Evolutionary conservation across 129 eudicot species (phyloP).

Genomic region (Pseudognaphalium luteoalbum): DNA sequence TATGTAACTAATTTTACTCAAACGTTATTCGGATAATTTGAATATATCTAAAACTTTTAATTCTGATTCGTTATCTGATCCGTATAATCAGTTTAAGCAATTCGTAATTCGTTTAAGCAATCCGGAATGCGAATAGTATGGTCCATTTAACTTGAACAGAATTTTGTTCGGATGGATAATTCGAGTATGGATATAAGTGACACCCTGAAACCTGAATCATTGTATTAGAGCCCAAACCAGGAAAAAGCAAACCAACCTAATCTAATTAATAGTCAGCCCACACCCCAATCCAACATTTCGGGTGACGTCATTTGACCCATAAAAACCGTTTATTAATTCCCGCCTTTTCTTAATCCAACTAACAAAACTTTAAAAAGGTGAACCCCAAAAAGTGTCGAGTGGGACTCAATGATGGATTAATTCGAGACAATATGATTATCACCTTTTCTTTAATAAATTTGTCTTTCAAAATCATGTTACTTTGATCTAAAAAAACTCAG

Average conservation of each 20-base stretch:
- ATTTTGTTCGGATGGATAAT: no score
- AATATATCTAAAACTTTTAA: no score
- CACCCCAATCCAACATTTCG: neutral
- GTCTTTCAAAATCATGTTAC: neutral
- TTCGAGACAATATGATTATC: constrained; percentile 37
- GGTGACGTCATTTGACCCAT: neutral
- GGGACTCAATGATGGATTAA: constrained; percentile 30
- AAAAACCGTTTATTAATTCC: constrained; percentile 17
- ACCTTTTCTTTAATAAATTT: neutral
- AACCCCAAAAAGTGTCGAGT: neutral
- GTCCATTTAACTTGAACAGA: no score
- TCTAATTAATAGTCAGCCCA: neutral
- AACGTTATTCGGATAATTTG: no score
- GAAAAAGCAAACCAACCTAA: neutral
- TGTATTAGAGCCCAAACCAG: neutral
- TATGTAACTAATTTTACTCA: no score
- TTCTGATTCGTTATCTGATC: no score
- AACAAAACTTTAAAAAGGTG: constrained; percentile 33
- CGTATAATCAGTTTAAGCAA: no score
- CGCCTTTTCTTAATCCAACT: constrained; percentile 28
- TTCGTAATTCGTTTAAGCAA: no score
- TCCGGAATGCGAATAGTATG: no score
- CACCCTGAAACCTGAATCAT: no score
- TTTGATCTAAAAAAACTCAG: neutral
- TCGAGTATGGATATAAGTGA: no score